A percentile compares a stretch with the other conserved stretches of the same genome.
Evolutionary conservation across 2,329 filamentous ascomycete genomes (phyloP).

Genomic region (Chaetomiaceae sp.): DNA sequence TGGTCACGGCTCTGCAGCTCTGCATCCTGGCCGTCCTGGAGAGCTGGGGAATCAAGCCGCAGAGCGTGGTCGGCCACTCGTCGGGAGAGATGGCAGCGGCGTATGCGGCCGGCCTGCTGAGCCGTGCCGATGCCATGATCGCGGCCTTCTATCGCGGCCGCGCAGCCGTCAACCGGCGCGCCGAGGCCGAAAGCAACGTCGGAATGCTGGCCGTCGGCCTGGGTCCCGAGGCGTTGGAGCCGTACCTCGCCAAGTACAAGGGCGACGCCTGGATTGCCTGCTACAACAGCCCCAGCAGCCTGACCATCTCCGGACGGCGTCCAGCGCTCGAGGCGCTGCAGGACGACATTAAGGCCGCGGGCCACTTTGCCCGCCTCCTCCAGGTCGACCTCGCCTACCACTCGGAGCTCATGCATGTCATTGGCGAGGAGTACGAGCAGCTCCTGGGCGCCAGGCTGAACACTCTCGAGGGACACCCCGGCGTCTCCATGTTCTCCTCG

Average conservation of each 20-base stretch:
- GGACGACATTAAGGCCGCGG: slow-evolving; percentile 19
- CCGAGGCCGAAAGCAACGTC: slow-evolving; percentile 26
- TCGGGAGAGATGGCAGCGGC: slow-evolving; percentile 33
- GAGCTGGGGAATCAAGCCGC: slow-evolving; percentile 24
- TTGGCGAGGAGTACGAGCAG: slow-evolving; percentile 18
- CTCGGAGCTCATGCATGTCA: slow-evolving; percentile 28
- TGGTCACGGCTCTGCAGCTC: slow-evolving; percentile 37
- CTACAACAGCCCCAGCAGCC: slow-evolving; percentile 28
- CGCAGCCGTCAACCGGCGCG: slow-evolving; percentile 13
- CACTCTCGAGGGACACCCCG: not conserved
- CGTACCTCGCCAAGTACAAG: slow-evolving; percentile 22
- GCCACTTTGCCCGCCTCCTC: slow-evolving; percentile 29
- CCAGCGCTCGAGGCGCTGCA: slow-evolving; percentile 15
- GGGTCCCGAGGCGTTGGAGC: slow-evolving; percentile 13
- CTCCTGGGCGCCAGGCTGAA: too few relatives aligned
- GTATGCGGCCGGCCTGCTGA: slow-evolving; percentile 27
- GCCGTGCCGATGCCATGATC: slow-evolving; percentile 27
- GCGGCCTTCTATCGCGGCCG: slow-evolving; percentile 32
- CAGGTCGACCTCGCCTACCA: slow-evolving; percentile 33
- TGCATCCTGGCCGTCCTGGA: slow-evolving; percentile 30
- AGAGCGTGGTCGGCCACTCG: slow-evolving; percentile 31
- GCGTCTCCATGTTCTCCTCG: slow-evolving; percentile 20
- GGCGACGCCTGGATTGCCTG: slow-evolving; percentile 23
- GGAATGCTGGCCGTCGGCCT: slow-evolving; percentile 34
- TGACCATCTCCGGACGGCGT: slow-evolving; percentile 29